These are phyloP conservation scores for Cyberlindnera americana DNA, from an alignment of 805 yeast genomes.

Conservation along the genomic window DNA sequence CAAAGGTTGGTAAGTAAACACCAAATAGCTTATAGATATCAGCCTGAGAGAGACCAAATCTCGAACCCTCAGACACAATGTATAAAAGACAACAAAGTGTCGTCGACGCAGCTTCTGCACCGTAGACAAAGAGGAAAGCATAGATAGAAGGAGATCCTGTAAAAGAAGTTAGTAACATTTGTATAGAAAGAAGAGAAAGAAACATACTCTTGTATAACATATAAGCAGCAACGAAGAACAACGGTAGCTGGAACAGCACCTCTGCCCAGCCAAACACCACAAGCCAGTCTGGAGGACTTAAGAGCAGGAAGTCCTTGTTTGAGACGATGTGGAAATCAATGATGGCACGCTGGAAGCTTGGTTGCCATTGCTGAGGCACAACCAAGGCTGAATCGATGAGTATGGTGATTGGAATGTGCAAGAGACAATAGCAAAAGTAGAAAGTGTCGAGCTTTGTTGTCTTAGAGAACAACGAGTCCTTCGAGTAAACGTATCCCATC, in stretches of 20 bases:
- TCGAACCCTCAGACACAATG: conserved; percentile 35
- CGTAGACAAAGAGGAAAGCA: conserved; percentile 57
- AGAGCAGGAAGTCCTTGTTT: conserved; percentile 71
- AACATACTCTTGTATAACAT: conserved; percentile 31
- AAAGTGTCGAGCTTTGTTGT: conserved; percentile 36
- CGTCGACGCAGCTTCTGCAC: conserved; percentile 78
- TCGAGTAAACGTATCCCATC: conserved; percentile 3
- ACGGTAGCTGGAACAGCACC: conserved; percentile 72
- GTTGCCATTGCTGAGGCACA: conserved; percentile 49
- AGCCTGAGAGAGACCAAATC: conserved; percentile 27
- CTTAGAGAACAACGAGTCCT: conserved; percentile 18
- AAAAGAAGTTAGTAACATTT: conserved; percentile 5
- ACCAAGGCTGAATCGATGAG: conserved; percentile 72
- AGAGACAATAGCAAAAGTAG: conserved; percentile 47
- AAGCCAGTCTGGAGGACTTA: conserved; percentile 67
- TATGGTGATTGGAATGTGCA: conserved; percentile 75
- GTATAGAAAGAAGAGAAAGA: too few relatives aligned
- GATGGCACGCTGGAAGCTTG: conserved; percentile 45
- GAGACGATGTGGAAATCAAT: conserved; percentile 54
- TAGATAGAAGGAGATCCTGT: conserved; percentile 29
- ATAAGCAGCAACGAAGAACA: conserved; percentile 51
- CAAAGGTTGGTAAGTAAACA: conserved; percentile 67
- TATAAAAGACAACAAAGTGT: conserved; percentile 69
- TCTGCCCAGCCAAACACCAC: conserved; percentile 69
- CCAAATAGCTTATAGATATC: conserved; percentile 44